Evolutionary conservation across 345 rosid genomes (phyloP), one percentile per base, ranked within the genome.

Genomic region (Noccaea caerulescens): DNA sequence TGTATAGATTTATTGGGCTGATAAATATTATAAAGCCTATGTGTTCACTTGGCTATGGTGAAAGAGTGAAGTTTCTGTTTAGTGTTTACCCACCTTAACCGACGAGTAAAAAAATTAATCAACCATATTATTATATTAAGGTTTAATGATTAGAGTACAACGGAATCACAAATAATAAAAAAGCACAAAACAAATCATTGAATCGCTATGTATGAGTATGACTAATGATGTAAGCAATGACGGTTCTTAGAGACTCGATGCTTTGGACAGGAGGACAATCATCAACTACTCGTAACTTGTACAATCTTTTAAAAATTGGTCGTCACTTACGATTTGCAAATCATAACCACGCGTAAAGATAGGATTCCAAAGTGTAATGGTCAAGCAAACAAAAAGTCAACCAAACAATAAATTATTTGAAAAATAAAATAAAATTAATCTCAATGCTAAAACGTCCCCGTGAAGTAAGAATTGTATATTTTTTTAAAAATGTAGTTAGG

Each of bases 321-420:
- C 46, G 69, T 30, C 45, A 64, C 36, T 46, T 71, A 39, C 9
- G 75, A 49, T 39, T 50, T 52, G 39, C 65, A 47, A 47, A 47
- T 37, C 50, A 39, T 41, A 55, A 46, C 43, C 25, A 63, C 44
- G 47, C 13, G 77, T 65, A 57, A 73, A 73, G 66, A 41, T 65
- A 64, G 51, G 71, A 65, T 46, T 44, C 27, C 39, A 50, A 60
- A 27, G 52, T 53, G 4, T 47, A 46, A 33, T 25, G n/a, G 53
- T 64, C 49, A 44, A 32, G 43, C 66, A 45, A 72, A 54, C 34
- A 39, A 27, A n/a, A 56, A 65, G 71, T 72, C 71, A 73, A 73
- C 46, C 32, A 58, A 39, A 27, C 0, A 46, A 9, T 36, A 13
- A 63, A 25, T 14, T n/a, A 43, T 34, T 2, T 36, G 2, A 7